Evolutionary conservation across 352 stramenopile genomes (phyloP).

Genomic region (Globisporangium orthogonon): DNA sequence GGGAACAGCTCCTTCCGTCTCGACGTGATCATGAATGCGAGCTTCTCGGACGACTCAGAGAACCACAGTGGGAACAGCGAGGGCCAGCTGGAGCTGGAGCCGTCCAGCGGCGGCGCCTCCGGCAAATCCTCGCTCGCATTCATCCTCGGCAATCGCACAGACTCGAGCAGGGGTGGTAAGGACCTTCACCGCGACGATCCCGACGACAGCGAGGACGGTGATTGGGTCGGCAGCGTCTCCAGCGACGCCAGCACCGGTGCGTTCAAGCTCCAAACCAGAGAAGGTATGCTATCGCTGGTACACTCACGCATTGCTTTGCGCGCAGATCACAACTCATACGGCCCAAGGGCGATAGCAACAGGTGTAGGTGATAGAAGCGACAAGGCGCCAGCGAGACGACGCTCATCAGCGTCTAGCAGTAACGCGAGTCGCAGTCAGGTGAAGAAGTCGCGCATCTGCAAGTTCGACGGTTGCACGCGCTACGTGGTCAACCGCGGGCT

Average conservation of each 20-base stretch:
- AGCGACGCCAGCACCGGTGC: conserved; percentile 24
- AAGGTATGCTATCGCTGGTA: neutral
- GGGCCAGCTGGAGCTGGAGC: neutral
- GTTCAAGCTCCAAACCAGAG: neutral
- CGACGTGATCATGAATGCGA: conserved; percentile 13
- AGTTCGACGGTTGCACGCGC: conserved; percentile 64
- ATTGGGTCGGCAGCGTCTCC: conserved; percentile 14
- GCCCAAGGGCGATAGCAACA: neutral
- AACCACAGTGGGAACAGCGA: conserved; percentile 9
- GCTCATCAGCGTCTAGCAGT: neutral
- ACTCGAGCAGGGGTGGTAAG: conserved; percentile 1
- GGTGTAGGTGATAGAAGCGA: neutral
- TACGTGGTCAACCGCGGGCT: conserved; percentile 74
- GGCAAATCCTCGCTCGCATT: conserved; percentile 25
- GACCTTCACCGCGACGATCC: neutral
- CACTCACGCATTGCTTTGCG: neutral
- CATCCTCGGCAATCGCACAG: conserved; percentile 14
- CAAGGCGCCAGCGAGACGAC: conserved; percentile 1
- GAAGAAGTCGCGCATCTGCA: conserved; percentile 74
- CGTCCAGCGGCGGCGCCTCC: conserved; percentile 5
- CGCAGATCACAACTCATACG: neutral
- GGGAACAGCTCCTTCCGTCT: conserved; percentile 3
- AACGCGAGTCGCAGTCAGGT: conserved; percentile 13
- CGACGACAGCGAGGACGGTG: conserved; percentile 11
- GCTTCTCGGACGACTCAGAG: neutral